Conservation (phyloP, 495 filamentous ascomycete genomes). For the Xylaria nigripes region DNA sequence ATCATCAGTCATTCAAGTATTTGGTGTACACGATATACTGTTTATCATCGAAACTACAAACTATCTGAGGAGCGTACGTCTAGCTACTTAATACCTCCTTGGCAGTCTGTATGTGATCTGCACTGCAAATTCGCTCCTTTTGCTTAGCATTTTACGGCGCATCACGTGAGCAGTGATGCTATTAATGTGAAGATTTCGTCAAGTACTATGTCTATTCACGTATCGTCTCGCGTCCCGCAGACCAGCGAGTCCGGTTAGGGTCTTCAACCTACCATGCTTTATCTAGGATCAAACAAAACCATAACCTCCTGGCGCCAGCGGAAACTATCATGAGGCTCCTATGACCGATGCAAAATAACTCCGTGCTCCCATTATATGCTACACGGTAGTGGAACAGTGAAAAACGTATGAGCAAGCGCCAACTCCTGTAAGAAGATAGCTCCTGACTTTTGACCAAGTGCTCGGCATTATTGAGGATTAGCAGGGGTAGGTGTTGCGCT, state of each 20-base stretch:
- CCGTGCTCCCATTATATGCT: slow-evolving; percentile 7
- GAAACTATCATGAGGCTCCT: slow-evolving; percentile 2
- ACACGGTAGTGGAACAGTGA: background rate
- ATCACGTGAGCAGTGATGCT: background rate
- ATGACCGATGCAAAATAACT: background rate
- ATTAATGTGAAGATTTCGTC: slow-evolving; percentile 8
- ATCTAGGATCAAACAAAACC: slow-evolving; percentile 1
- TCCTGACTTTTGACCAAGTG: background rate
- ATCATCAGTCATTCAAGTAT: too few species aligned
- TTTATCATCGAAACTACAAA: too few species aligned
- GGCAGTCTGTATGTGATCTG: too few species aligned
- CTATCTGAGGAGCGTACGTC: too few species aligned
- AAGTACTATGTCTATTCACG: slow-evolving; percentile 2
- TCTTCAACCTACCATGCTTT: background rate
- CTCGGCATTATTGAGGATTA: slow-evolving; percentile 11
- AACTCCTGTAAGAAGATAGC: background rate
- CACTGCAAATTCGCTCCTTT: background rate
- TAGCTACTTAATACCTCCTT: too few species aligned
- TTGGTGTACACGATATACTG: too few species aligned
- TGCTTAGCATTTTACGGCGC: background rate
- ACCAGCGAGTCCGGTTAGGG: background rate
- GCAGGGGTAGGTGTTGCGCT: slow-evolving; percentile 35
- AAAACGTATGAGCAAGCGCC: background rate
- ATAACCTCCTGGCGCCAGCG: background rate
- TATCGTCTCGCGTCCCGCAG: slow-evolving; percentile 3